Evolutionary conservation across 1,284 basidiomycete species (phyloP).

Genomic region (Cryptococcus sp.): DNA sequence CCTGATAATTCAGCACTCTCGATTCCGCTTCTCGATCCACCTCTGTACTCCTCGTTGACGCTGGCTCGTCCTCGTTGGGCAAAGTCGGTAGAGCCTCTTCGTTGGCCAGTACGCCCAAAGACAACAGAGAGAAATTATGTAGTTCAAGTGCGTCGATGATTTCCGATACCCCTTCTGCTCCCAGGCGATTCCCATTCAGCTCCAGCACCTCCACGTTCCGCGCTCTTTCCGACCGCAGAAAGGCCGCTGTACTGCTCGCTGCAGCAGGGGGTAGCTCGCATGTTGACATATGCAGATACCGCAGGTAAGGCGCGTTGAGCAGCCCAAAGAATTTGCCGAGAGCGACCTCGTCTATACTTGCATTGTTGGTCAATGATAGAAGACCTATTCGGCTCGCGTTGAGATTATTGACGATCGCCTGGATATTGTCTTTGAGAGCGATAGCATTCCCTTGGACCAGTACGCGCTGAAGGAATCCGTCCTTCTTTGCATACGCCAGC

Average conservation of each 20-base stretch:
- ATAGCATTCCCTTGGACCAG: constrained; percentile 41
- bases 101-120: constrained; percentile 40
- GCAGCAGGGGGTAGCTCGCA: constrained; percentile 27
- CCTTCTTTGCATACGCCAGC: constrained; percentile 40
- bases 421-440: constrained; percentile 22
- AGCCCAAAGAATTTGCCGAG: constrained; percentile 27
- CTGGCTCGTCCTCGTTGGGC: background rate
- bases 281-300: constrained; percentile 40
- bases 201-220: constrained; percentile 35
- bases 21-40: constrained; percentile 17
- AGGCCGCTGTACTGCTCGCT: constrained; percentile 21
- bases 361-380: constrained; percentile 41
- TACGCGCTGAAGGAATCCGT: constrained; percentile 33
- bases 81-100: background rate
- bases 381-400: constrained; percentile 33
- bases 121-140: constrained; percentile 32
- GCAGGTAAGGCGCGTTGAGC: constrained; percentile 31
- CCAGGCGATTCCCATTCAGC: constrained; percentile 45
- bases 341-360: constrained; percentile 19
- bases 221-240: constrained; percentile 27
- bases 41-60: background rate
- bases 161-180: constrained; percentile 26
- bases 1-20: constrained; percentile 24
- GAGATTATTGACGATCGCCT: constrained; percentile 31
- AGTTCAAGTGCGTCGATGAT: constrained; percentile 42